Conservation (phyloP, 75 land plant species). For the Picea glauca region DNA sequence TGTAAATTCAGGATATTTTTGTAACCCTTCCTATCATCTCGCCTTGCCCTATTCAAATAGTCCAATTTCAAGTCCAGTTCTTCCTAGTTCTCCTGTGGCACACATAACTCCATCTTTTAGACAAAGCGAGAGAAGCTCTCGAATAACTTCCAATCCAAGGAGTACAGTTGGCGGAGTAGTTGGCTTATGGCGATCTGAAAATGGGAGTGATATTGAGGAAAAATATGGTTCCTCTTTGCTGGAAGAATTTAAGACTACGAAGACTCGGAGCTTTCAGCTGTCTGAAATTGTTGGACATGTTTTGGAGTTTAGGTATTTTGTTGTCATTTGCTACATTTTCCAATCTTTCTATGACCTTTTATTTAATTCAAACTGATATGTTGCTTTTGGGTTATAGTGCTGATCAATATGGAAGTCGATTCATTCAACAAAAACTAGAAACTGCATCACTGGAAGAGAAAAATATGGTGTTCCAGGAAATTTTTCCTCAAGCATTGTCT, state of each 20-base stretch:
- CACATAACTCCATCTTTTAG: conserved; percentile 23
- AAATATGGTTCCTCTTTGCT: conserved; percentile 58
- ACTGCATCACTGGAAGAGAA: conserved; percentile 74
- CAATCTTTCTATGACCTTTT: background rate
- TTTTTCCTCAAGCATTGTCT: conserved; percentile 83
- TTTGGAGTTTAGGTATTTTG: conserved; percentile 85
- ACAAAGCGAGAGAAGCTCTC: conserved; percentile 38
- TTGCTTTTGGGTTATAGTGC: conserved; percentile 38
- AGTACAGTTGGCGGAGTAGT: conserved; percentile 32
- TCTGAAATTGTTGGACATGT: conserved; percentile 92
- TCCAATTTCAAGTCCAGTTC: conserved; percentile 29
- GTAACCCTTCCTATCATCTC: conserved; percentile 27
- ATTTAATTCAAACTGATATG: conserved; percentile 2
- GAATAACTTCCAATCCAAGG: conserved; percentile 30
- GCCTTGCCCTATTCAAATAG: conserved; percentile 30
- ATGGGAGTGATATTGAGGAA: conserved; percentile 51
- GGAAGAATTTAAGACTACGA: conserved; percentile 85
- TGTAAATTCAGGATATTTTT: conserved; percentile 29
- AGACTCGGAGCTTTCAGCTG: conserved; percentile 72
- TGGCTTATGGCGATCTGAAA: conserved; percentile 67
- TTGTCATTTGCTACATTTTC: background rate
- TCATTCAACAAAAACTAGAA: conserved; percentile 97
- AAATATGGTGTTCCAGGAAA: conserved; percentile 82
- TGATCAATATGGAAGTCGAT: conserved; percentile 98
- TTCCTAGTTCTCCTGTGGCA: conserved; percentile 17